Evolutionary conservation across 495 filamentous ascomycete species (phyloP).

Genomic region (Cercophora scortea): DNA sequence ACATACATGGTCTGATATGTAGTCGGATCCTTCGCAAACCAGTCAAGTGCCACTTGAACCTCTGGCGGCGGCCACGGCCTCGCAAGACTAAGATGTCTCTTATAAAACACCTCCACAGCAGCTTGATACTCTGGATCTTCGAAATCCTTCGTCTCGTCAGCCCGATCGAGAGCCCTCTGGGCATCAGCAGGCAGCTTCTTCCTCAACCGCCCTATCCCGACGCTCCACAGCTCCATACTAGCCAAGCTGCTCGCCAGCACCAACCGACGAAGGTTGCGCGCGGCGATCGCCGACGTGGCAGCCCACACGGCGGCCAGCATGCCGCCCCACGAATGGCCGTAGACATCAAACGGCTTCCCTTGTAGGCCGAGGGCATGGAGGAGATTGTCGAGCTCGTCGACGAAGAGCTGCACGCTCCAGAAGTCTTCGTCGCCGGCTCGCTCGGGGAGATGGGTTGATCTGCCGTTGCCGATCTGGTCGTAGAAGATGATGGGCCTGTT

Average conservation of each 20-base stretch:
- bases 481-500: conserved; percentile 44
- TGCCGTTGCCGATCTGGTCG: conserved; percentile 44
- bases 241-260: conserved; percentile 4
- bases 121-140: background rate
- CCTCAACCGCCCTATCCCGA: background rate
- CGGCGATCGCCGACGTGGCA: background rate
- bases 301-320: conserved; percentile 35
- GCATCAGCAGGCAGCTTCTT: background rate
- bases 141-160: background rate
- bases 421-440: conserved; percentile 34
- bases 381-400: conserved; percentile 42
- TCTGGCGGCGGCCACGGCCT: background rate
- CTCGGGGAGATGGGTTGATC: conserved; percentile 37
- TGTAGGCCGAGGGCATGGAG: conserved; percentile 29
- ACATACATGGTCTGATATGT: background rate
- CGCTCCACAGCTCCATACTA: background rate
- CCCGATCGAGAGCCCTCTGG: background rate
- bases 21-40: background rate
- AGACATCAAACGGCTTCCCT: conserved; percentile 26
- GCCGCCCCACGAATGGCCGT: conserved; percentile 46
- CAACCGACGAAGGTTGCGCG: background rate
- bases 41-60: background rate
- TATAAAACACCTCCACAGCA: background rate
- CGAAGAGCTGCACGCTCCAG: conserved; percentile 42
- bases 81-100: background rate